Evolutionary conservation across 257 asterid species (phyloP).

Genomic region (Nicotiana attenuata): DNA sequence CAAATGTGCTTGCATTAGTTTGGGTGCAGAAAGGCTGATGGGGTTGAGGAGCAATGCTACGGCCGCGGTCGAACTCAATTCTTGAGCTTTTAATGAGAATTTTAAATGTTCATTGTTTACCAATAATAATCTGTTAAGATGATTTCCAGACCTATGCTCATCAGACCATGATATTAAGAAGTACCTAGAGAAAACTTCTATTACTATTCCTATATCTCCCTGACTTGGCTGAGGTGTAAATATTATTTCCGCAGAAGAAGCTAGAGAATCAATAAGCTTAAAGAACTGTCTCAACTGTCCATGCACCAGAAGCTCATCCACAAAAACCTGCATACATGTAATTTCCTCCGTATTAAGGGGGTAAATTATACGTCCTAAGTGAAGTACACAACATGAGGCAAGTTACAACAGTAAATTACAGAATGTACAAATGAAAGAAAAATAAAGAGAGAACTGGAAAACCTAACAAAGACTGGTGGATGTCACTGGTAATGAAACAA

Average conservation of each 20-base stretch:
- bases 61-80: conserved; percentile 52
- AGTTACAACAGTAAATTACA: background rate
- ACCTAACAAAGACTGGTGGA: background rate
- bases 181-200: conserved; percentile 55
- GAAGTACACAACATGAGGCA: background rate
- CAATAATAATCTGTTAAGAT: conserved; percentile 43
- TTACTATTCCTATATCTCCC: conserved; percentile 44
- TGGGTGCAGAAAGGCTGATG: conserved; percentile 52
- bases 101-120: conserved; percentile 26
- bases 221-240: conserved; percentile 26
- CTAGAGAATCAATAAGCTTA: conserved; percentile 35
- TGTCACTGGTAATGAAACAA: background rate
- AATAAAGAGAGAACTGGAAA: background rate
- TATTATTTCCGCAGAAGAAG: conserved; percentile 29
- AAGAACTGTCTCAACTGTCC: conserved; percentile 39
- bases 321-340: conserved; percentile 46
- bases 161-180: conserved; percentile 59
- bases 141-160: conserved; percentile 40
- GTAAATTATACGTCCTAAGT: background rate
- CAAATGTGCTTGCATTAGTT: conserved; percentile 60
- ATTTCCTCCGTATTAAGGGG: conserved; percentile 8
- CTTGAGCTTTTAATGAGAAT: conserved; percentile 39
- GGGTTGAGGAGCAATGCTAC: conserved; percentile 60
- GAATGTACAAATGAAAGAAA: background rate
- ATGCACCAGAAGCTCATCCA: conserved; percentile 71